Percentiles rank a stretch among this genome's conserved stretches.
Evolutionary conservation across 495 filamentous ascomycete species (phyloP).

Genomic region (Hyaloscypha hepaticicola): DNA sequence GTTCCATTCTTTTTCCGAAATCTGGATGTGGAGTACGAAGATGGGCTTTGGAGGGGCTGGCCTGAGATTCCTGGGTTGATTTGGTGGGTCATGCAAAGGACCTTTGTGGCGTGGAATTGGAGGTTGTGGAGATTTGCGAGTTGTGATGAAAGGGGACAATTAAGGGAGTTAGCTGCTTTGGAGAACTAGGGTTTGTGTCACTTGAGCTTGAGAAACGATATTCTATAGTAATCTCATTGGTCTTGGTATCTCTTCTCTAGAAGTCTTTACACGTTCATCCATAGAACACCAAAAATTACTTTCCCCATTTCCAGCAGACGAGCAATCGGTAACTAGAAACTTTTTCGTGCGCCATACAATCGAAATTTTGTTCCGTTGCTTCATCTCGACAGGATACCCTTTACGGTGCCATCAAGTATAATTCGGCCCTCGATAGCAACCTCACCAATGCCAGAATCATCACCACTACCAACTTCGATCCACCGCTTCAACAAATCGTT

Average conservation of each 20-base stretch:
- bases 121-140: constrained; percentile 41
- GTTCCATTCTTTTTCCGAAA: constrained; percentile 36
- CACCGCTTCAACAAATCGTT: constrained; percentile 78
- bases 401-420: constrained; percentile 29
- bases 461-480: constrained; percentile 50
- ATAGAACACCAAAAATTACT: neutral
- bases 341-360: neutral
- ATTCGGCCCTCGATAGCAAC: constrained; percentile 42
- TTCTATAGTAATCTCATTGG: neutral
- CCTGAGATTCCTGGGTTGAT: constrained; percentile 35
- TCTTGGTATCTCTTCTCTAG: constrained; percentile 1
- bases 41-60: constrained; percentile 35
- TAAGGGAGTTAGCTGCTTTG: constrained; percentile 32
- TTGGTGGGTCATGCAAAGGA: constrained; percentile 17
- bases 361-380: neutral
- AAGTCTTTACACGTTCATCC: neutral
- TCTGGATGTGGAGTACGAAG: constrained; percentile 45
- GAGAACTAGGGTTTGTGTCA: neutral
- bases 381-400: constrained; percentile 29
- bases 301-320: neutral
- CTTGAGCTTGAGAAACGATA: neutral
- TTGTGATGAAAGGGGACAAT: constrained; percentile 37
- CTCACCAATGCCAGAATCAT: constrained; percentile 46
- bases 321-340: neutral
- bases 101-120: constrained; percentile 6